Evolutionary conservation across 768 basidiomycete species (phyloP), one percentile per base, ranked within the genome.

Genomic region (Leucogyrophana mollusca): DNA sequence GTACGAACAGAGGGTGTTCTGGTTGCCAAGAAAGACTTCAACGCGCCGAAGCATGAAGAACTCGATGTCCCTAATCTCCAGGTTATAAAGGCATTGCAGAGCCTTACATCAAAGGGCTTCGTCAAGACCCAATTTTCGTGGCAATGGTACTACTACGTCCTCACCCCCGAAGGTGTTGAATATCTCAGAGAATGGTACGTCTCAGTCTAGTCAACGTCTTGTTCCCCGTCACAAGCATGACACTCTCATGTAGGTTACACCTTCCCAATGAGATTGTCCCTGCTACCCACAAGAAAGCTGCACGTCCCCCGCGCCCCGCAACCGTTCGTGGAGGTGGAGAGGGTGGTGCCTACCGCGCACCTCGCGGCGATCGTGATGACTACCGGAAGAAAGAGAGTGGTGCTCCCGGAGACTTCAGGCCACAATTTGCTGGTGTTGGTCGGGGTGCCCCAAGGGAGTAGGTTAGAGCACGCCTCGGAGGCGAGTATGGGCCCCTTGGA

Each of bases 91-190:
- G 81, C 81, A 40, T 71, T 83, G 63, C 82, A 83, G 58, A 83
- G 81, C 68, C 68, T 85, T 56, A 84, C 78, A 55, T 83, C 81
- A 34, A 77, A 70, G 65, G 94, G 95, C 46, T 84, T 77, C 70
- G 93, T 98, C 76, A 97, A 97, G 83, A 99, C 96, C 57, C 95
- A 93, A 67, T 98, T 98, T 80, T 93, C 89, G 40, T 99, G 96
- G 96, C 94, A 97, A 65, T 96, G 84, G 80, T 99, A 96, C 74
- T 99, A 98, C 76, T 99, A 98, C 74, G 80, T 83, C 62, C 79
- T 99, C 63, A 99, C 94, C 59, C 86, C 92, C 43, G 96, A 98
- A 71, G 96, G 96, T 62, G 86, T 98, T 54, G 93, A 95, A 58
- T 95, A 89, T 74, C 88, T 98, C 69, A 87, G 95, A 54, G 93